Percentiles rank a stretch among this genome's conserved stretches.
Evolutionary conservation across 192 early-diverging fungal species (phyloP).

Genomic region (Mortierella hygrophila): DNA sequence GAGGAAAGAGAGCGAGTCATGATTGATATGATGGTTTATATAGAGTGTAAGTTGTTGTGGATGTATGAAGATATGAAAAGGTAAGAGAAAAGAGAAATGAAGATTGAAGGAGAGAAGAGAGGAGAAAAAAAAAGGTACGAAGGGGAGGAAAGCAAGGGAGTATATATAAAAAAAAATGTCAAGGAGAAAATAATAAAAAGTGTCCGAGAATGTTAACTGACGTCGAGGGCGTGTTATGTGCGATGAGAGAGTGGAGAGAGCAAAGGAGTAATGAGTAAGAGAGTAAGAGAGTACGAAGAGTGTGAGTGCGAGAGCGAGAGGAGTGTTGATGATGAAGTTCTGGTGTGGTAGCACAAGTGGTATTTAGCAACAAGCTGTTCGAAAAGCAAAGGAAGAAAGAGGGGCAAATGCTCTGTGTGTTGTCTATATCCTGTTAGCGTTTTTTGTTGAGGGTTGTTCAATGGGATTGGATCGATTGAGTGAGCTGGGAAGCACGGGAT

Average conservation of each 20-base stretch:
- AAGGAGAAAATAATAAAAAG: not conserved
- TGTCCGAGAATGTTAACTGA: conserved; percentile 6
- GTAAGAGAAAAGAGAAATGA: not conserved
- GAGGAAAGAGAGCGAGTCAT: conserved; percentile 18
- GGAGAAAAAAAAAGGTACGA: not conserved
- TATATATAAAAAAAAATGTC: too few relatives aligned
- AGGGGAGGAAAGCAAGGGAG: not conserved
- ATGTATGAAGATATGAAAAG: not conserved
- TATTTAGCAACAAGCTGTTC: conserved; percentile 5
- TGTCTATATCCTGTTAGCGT: not conserved
- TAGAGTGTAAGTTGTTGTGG: not conserved
- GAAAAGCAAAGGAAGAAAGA: not conserved
- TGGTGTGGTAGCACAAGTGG: conserved; percentile 31
- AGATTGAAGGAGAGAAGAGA: not conserved
- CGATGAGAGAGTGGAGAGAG: not conserved
- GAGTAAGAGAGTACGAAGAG: not conserved
- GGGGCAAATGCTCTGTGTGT: conserved; percentile 12
- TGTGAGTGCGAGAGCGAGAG: not conserved
- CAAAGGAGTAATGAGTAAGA: not conserved
- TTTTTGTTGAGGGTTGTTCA: too few relatives aligned
- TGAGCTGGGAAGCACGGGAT: not conserved
- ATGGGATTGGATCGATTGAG: not conserved
- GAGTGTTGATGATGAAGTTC: not conserved
- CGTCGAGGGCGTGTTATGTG: conserved; percentile 8
- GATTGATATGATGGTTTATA: not conserved